Conservation (phyloP, 2,329 filamentous ascomycete genomes). For the Amauroascus verrucosus region DNA sequence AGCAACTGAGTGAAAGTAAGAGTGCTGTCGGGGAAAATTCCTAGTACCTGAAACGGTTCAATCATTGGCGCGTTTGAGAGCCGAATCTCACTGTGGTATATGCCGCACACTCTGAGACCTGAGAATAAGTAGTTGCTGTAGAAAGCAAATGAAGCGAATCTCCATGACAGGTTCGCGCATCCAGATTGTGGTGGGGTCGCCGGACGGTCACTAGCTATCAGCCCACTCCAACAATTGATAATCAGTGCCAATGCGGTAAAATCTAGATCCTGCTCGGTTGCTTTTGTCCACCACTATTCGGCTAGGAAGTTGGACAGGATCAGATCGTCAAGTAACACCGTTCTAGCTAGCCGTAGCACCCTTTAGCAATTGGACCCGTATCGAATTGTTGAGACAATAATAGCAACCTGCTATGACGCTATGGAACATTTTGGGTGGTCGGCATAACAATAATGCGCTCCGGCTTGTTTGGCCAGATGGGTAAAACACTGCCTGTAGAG, state of each 20-base stretch:
- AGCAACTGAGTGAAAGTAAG: not conserved
- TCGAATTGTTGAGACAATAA: not conserved
- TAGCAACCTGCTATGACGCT: not conserved
- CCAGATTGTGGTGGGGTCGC: not conserved
- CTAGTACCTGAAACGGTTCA: slow-evolving; percentile 37
- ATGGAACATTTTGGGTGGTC: no score
- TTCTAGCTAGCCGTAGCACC: no score
- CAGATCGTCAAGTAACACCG: not conserved
- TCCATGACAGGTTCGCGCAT: not conserved
- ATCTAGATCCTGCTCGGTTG: not conserved
- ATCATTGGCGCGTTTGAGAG: slow-evolving; percentile 27
- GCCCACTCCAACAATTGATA: slow-evolving; percentile 6
- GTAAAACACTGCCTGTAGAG: no score
- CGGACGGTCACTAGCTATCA: not conserved
- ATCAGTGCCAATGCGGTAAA: not conserved
- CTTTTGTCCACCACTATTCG: not conserved
- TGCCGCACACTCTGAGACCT: not conserved
- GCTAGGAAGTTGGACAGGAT: not conserved
- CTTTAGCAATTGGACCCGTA: no score
- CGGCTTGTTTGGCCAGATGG: not conserved
- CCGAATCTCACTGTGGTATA: not conserved
- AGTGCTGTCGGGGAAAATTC: slow-evolving; percentile 1
- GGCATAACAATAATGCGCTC: not conserved
- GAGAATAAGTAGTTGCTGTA: not conserved
- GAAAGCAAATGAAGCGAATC: not conserved